Conservation (phyloP, 2,329 filamentous ascomycete genomes). For the Fusarium proliferatum region DNA sequence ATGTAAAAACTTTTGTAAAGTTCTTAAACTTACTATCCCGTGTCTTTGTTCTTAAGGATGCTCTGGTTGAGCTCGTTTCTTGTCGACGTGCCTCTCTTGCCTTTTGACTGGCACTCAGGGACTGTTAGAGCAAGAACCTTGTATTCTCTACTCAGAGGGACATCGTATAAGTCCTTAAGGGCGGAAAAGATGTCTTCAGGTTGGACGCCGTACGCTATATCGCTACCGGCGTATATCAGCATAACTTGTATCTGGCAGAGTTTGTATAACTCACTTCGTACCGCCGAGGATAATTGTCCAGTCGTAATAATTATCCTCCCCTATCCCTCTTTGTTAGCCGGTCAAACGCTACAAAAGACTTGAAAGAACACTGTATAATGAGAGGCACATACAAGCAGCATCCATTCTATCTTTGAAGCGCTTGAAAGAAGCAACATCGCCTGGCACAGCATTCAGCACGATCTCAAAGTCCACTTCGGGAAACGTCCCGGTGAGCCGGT, state of each 20-base stretch:
- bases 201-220: constrained; percentile 58
- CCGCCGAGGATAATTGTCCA: constrained; percentile 73
- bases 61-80: constrained; percentile 62
- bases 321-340: constrained; percentile 25
- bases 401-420: constrained; percentile 49
- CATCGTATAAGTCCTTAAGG: constrained; percentile 62
- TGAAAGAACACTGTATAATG: not conserved
- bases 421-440: constrained; percentile 59
- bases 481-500: constrained; percentile 60
- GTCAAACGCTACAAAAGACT: not conserved
- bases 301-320: constrained; percentile 56
- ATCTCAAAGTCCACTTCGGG: constrained; percentile 57
- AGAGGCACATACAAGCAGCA: constrained; percentile 49
- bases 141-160: constrained; percentile 60
- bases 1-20: too few species aligned
- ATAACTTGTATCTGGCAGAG: not conserved
- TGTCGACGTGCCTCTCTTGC: constrained; percentile 45
- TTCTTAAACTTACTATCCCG: constrained; percentile 62
- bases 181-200: constrained; percentile 59
- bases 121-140: constrained; percentile 73
- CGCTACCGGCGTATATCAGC: constrained; percentile 50
- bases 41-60: constrained; percentile 61
- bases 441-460: constrained; percentile 61
- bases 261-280: constrained; percentile 63
- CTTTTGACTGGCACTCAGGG: constrained; percentile 59